Evolutionary conservation across 352 stramenopile species (phyloP).

Genomic region (Phytophthora pluvialis): DNA sequence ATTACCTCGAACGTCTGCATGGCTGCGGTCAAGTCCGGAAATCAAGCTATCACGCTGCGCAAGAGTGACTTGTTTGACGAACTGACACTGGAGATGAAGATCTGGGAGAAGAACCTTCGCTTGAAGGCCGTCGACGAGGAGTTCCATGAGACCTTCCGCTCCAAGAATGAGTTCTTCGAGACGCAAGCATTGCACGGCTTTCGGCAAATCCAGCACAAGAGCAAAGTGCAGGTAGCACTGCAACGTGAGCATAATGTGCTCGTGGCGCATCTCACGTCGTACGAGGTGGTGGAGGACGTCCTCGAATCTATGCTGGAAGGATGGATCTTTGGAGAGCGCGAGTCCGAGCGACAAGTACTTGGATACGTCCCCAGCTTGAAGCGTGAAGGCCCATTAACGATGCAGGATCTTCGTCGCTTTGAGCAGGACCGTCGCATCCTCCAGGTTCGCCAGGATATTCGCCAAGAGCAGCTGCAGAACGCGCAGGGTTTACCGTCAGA

Average conservation of each 20-base stretch:
- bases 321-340: constrained; percentile 95
- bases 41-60: constrained; percentile 53
- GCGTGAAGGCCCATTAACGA: constrained; percentile 69
- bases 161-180: constrained; percentile 84
- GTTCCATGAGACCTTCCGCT: constrained; percentile 91
- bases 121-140: constrained; percentile 91
- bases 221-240: constrained; percentile 82
- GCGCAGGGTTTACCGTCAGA: constrained; percentile 61
- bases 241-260: constrained; percentile 89
- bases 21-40: constrained; percentile 64
- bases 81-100: constrained; percentile 67
- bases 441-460: constrained; percentile 39
- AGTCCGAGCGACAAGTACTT: constrained; percentile 72
- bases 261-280: constrained; percentile 82
- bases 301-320: constrained; percentile 96
- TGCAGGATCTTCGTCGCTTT: constrained; percentile 72
- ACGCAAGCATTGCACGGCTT: constrained; percentile 93
- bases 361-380: constrained; percentile 90
- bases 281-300: constrained; percentile 94
- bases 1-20: constrained; percentile 68
- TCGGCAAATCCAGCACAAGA: constrained; percentile 81
- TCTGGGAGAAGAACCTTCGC: constrained; percentile 70
- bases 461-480: constrained; percentile 42
- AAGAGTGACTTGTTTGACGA: constrained; percentile 79
- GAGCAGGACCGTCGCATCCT: constrained; percentile 58